A percentile compares a stretch with the other conserved stretches of the same genome.
Conservation (phyloP, 768 basidiomycete species). For the Suillus hirtellus region DNA sequence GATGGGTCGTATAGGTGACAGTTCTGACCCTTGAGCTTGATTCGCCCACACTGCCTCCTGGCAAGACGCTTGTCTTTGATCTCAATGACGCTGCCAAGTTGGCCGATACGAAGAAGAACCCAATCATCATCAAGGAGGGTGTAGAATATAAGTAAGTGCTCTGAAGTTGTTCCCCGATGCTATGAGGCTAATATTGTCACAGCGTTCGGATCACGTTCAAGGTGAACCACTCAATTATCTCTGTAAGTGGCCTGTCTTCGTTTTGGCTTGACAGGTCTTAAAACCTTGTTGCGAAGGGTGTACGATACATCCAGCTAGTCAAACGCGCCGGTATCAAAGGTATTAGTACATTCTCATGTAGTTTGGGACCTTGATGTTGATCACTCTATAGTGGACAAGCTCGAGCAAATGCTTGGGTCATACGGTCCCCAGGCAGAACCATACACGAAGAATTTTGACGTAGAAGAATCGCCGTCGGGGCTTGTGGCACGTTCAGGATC, state of each 20-base stretch:
- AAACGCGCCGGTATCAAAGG: conserved; percentile 78
- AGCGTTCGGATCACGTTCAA: conserved; percentile 83
- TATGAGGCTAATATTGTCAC: conserved; percentile 13
- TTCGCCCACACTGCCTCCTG: conserved; percentile 66
- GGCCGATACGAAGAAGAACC: conserved; percentile 71
- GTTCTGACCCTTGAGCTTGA: conserved; percentile 75
- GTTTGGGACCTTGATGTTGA: conserved; percentile 8
- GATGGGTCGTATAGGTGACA: conserved; percentile 50
- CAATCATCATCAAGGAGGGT: conserved; percentile 78
- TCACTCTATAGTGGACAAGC: conserved; percentile 70
- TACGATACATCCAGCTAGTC: conserved; percentile 87
- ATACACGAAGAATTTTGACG: conserved; percentile 75
- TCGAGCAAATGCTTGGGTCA: conserved; percentile 94
- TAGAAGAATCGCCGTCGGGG: conserved; percentile 75
- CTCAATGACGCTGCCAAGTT: conserved; percentile 47
- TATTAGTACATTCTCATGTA: conserved; percentile 29
- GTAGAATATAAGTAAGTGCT: conserved; percentile 78
- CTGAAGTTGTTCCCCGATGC: not conserved
- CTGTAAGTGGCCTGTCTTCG: conserved; percentile 43
- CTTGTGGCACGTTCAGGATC: conserved; percentile 80
- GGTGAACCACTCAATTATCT: conserved; percentile 89
- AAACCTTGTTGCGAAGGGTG: conserved; percentile 51
- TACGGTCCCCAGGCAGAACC: conserved; percentile 72
- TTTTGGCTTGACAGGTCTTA: not conserved
- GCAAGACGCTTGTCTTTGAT: conserved; percentile 67